These are phyloP conservation scores for Setaria italica DNA, from an alignment of 202 grass and related monocot genomes.

Conservation along the genomic window DNA sequence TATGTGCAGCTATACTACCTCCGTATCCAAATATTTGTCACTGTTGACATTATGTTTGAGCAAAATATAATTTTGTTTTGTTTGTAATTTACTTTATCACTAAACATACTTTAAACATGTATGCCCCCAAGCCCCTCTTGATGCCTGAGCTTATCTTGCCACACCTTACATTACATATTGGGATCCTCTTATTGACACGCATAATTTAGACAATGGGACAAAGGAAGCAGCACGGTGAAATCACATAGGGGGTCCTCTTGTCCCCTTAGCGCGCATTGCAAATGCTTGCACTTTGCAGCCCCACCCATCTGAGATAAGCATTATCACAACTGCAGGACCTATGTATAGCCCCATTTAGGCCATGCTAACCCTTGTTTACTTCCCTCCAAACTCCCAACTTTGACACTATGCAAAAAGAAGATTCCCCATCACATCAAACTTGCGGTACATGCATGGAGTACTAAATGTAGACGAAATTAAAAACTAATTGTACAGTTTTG, in stretches of 20 bases:
- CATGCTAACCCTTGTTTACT: background rate
- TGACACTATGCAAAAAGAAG: too few species aligned
- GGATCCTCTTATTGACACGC: background rate
- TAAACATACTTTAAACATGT: too few species aligned
- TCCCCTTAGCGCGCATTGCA: background rate
- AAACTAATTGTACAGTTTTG: too few species aligned
- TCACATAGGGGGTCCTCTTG: slow-evolving; percentile 7
- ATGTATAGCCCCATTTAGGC: background rate
- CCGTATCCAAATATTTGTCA: too few species aligned
- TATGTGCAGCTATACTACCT: too few species aligned
- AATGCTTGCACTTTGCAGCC: background rate
- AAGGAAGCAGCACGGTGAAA: background rate
- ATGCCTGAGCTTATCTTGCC: background rate
- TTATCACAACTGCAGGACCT: slow-evolving; percentile 20
- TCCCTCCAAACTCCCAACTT: too few species aligned
- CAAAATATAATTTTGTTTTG: too few species aligned
- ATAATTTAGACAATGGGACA: background rate
- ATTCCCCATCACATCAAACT: too few species aligned
- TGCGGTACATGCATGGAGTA: too few species aligned
- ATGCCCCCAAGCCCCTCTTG: background rate
- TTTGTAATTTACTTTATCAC: background rate
- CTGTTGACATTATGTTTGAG: too few species aligned
- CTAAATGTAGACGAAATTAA: too few species aligned
- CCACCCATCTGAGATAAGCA: slow-evolving; percentile 22
- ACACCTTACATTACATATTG: background rate